Evolutionary conservation across 805 yeast genomes (phyloP).

Genomic region (Candida chauliodis): DNA sequence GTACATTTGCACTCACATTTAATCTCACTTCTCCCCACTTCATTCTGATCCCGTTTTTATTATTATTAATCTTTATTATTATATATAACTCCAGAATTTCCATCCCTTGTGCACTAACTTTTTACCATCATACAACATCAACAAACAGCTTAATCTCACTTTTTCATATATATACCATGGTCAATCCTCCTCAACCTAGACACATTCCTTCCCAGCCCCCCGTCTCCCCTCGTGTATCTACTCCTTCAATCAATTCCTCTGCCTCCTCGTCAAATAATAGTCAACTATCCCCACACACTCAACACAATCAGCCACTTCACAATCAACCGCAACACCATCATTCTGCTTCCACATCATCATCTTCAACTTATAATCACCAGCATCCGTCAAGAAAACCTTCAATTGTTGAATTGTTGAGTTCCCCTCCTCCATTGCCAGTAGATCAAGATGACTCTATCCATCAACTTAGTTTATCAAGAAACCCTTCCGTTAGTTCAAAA

Average conservation of each 20-base stretch:
- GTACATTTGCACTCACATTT: no score
- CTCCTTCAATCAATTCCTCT: background rate
- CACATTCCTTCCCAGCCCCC: conserved; percentile 2
- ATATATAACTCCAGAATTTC: no score
- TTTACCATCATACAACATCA: background rate
- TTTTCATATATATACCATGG: background rate
- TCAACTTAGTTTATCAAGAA: conserved; percentile 37
- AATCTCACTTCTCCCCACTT: no score
- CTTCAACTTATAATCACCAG: conserved; percentile 10
- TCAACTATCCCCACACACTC: background rate
- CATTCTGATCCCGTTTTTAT: no score
- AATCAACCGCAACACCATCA: conserved; percentile 8
- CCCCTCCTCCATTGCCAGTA: conserved; percentile 66
- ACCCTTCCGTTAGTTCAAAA: conserved; percentile 26
- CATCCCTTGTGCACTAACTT: background rate
- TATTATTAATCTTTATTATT: no score
- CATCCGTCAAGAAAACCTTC: conserved; percentile 49
- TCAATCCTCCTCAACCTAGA: conserved; percentile 7
- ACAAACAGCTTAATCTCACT: no score
- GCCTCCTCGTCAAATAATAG: background rate
- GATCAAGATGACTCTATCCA: conserved; percentile 32
- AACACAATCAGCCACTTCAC: conserved; percentile 10
- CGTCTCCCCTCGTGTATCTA: conserved; percentile 2
- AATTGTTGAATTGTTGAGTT: conserved; percentile 68
- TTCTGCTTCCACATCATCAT: conserved; percentile 14